Evolutionary conservation across 306 rosid genomes (phyloP).

Genomic region (Pterocarpus macrocarpus): DNA sequence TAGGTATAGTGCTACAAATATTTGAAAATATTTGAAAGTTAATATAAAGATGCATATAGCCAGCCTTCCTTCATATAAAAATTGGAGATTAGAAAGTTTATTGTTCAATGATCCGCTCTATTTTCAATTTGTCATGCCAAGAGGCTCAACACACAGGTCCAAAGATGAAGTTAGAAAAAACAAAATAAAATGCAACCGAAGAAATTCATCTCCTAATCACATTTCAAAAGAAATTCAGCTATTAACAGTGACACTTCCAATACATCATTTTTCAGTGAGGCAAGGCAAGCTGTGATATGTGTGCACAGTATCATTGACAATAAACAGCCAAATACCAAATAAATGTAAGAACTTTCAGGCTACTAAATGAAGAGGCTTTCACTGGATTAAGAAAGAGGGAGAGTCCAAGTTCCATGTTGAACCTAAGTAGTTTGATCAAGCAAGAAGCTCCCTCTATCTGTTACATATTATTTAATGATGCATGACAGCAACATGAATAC

Average conservation of each 20-base stretch:
- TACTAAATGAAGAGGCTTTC: too few species aligned
- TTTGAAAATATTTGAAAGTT: neutral
- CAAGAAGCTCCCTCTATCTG: neutral
- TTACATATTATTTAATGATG: neutral
- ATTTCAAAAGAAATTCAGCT: constrained; percentile 20
- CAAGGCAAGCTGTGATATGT: constrained; percentile 27
- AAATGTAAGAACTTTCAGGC: too few species aligned
- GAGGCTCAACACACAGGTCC: constrained; percentile 18
- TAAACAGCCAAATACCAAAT: too few species aligned
- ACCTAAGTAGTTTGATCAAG: constrained; percentile 25
- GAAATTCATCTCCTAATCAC: constrained; percentile 32
- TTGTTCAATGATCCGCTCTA: constrained; percentile 33
- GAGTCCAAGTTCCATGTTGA: neutral
- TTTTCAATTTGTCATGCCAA: constrained; percentile 20
- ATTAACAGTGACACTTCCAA: constrained; percentile 6
- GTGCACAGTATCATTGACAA: too few species aligned
- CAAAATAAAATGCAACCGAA: constrained; percentile 24
- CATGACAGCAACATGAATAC: constrained; percentile 26
- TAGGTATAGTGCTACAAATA: neutral
- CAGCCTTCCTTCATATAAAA: constrained; percentile 2
- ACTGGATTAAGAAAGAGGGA: neutral
- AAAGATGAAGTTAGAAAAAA: constrained; percentile 21
- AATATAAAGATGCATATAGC: constrained; percentile 14
- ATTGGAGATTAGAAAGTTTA: constrained; percentile 5
- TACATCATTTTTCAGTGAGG: neutral